phyloP scores from a whole-genome alignment of 2,329 filamentous ascomycete species.

The Didymella keratinophila region DNA sequence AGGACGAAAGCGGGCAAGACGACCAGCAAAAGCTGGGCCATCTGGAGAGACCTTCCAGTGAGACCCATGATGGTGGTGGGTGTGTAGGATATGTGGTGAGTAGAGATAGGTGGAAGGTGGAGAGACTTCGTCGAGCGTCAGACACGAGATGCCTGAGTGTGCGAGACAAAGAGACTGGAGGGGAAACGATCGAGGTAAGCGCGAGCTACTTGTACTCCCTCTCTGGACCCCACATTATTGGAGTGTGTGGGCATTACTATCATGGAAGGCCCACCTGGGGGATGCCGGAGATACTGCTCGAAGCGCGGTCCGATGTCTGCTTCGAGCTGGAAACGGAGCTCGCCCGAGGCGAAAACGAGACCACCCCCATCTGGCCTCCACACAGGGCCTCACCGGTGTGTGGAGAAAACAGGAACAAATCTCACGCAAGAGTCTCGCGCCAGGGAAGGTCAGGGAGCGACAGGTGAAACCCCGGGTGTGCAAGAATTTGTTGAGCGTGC shows the following conservation, averaged over 20 bases:
- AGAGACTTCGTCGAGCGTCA: slow-evolving; percentile 20
- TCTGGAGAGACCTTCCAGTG: slow-evolving; percentile 39
- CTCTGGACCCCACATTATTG: slow-evolving; percentile 33
- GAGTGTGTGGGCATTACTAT: slow-evolving; percentile 24
- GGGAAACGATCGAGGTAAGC: slow-evolving; percentile 8
- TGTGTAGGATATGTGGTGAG: neutral
- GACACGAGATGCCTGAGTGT: slow-evolving; percentile 12
- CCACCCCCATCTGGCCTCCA: slow-evolving; percentile 16
- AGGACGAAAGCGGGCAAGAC: slow-evolving; percentile 56
- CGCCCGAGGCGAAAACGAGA: slow-evolving; percentile 12
- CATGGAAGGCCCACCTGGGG: slow-evolving; percentile 16
- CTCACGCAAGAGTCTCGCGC: slow-evolving; percentile 8
- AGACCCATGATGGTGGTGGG: slow-evolving; percentile 25
- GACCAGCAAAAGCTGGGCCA: slow-evolving; percentile 48
- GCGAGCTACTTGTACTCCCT: slow-evolving; percentile 31
- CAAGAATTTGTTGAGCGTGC: slow-evolving; percentile 23
- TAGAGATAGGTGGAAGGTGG: slow-evolving; percentile 1
- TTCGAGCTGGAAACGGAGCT: slow-evolving; percentile 9
- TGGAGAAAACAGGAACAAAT: slow-evolving; percentile 21
- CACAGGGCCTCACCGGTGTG: slow-evolving; percentile 24
- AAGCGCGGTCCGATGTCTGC: slow-evolving; percentile 9
- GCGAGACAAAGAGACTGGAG: slow-evolving; percentile 19
- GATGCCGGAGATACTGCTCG: slow-evolving; percentile 10
- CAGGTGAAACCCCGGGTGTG: slow-evolving; percentile 21
- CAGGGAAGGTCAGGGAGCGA: slow-evolving; percentile 8